Conservation (phyloP, 164 flowering plant genomes). For the Magnolia changhungtana region DNA sequence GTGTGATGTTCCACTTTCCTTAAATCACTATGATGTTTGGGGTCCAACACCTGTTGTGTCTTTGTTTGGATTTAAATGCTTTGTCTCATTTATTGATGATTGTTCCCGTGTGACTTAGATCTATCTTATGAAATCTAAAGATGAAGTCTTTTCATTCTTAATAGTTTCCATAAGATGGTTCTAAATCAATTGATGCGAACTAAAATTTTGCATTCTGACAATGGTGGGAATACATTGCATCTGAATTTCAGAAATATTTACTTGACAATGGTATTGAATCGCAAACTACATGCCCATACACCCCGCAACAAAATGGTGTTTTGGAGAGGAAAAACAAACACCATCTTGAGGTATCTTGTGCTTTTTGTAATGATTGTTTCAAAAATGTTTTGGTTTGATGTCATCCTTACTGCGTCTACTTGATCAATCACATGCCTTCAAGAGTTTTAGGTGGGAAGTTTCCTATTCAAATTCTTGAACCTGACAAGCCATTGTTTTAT, state of each 20-base stretch:
- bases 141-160: not conserved
- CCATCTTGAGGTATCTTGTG: not conserved
- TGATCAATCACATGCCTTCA: not conserved
- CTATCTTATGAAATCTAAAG: not conserved
- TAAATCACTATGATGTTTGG: not conserved
- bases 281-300: not conserved
- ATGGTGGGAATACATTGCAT: not conserved
- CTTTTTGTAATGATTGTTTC: not conserved
- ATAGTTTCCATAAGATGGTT: not conserved
- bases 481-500: not conserved
- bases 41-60: not conserved
- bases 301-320: not conserved
- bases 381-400: not conserved
- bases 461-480: not conserved
- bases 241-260: not conserved
- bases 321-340: not conserved
- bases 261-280: not conserved
- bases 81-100: slow-evolving; percentile 1
- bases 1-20: not conserved
- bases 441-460: not conserved
- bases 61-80: not conserved
- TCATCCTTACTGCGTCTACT: not conserved
- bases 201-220: not conserved
- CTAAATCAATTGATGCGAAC: not conserved
- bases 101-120: not conserved